These are phyloP conservation scores for Schwanniomyces polymorphus DNA, from an alignment of 805 yeast genomes.

Conservation along the genomic window DNA sequence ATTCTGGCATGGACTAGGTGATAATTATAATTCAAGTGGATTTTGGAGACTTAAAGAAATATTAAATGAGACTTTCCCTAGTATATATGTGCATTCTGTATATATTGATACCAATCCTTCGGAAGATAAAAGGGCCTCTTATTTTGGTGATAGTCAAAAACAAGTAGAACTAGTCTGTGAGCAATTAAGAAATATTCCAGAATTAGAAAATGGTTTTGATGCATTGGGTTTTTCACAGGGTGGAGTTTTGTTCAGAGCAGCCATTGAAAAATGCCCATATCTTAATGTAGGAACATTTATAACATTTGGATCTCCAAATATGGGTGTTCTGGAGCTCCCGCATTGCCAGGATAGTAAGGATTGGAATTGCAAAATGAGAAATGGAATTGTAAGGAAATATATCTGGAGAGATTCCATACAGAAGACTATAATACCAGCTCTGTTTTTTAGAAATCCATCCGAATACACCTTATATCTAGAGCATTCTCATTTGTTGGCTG, in stretches of 20 bases:
- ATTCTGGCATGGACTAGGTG: constrained; percentile 87
- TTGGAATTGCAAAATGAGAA: constrained; percentile 60
- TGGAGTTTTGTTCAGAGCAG: constrained; percentile 72
- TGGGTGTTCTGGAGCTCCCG: constrained; percentile 72
- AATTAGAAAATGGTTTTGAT: constrained; percentile 58
- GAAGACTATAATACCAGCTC: constrained; percentile 63
- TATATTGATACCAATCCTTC: constrained; percentile 48
- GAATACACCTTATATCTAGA: constrained; percentile 55
- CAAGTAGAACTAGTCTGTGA: constrained; percentile 59
- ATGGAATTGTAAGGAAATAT: constrained; percentile 54
- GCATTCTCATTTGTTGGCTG: constrained; percentile 60
- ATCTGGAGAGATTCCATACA: constrained; percentile 63
- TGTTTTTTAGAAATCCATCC: constrained; percentile 66
- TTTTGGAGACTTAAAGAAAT: constrained; percentile 48
- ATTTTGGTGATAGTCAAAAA: constrained; percentile 59
- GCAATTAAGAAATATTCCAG: constrained; percentile 46
- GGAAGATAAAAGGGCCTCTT: constrained; percentile 53
- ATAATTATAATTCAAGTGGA: constrained; percentile 61
- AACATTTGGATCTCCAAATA: constrained; percentile 82
- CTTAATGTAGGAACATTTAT: constrained; percentile 48
- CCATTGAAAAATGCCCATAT: constrained; percentile 56
- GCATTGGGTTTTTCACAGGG: constrained; percentile 84
- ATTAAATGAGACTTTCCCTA: constrained; percentile 49
- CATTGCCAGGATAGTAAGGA: constrained; percentile 48
- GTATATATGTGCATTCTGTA: constrained; percentile 52